Base-by-base conservation (phyloP, 768 basidiomycete genomes). In the Pholiota microspora region DNA sequence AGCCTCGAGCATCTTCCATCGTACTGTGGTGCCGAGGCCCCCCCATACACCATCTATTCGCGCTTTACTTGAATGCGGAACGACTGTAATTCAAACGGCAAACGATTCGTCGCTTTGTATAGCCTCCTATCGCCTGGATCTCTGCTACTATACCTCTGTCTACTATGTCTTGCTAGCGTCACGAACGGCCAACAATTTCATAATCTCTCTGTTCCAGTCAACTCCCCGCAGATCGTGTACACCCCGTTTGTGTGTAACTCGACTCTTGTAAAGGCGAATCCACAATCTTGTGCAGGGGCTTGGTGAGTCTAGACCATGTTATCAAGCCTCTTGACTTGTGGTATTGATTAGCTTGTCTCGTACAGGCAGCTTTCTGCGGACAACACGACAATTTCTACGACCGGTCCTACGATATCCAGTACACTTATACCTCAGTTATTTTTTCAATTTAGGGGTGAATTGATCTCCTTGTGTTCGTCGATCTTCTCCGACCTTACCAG, bases 401-500 rank as follows among this genome's bases (percentile, higher is more conserved):
- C 65, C 40, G 82, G 83, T 1, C 77, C 80, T 4, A 62, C 73
- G 34, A 67, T 66, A 35, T 67, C 74, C 13, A 72, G 65, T 18
- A 66, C 75, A 52, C 72, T 81, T 34, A 66, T 82, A 54, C 83
- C 82, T 1, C 84, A 85, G 54, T 71, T 84, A 70, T 85, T 84
- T 61, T 63, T 85, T 51, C 71, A 69, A 28, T 82, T 84, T 67
- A 73, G 71, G 71, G 83, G 83, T 82, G 59, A 51, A 68, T 51
- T 35, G n/a, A 1, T 18, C 40, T 7, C 23, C 21, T 12, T 18
- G 23, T 23, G 7, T 12, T 36, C 13, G 13, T 13, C 16, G 7
- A 10, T 42, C 40, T 23, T 7, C 4, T 42, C 40, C 2, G 16
- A 21, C 40, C 21, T 42, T n/a, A 42, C 18, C 16, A 23, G 18